These are phyloP conservation scores for Phytophthora sojae DNA, from an alignment of 352 stramenopile genomes.

Conservation along the genomic window DNA sequence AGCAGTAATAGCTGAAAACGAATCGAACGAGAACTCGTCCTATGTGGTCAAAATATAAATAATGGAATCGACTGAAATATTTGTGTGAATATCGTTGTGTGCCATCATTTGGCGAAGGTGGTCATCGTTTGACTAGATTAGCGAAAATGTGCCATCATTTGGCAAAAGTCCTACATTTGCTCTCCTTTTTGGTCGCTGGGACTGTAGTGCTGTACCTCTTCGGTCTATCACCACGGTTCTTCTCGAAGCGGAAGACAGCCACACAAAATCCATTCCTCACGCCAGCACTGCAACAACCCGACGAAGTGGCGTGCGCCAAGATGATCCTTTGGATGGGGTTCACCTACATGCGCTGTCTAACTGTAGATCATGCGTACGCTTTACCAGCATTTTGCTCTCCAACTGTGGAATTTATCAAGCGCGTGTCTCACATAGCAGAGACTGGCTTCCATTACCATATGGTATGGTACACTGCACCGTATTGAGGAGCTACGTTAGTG, in stretches of 20 bases:
- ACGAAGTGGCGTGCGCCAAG: conserved; percentile 3
- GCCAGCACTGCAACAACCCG: background rate
- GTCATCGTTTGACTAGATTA: too few species aligned
- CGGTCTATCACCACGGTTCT: background rate
- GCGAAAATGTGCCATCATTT: too few species aligned
- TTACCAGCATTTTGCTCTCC: background rate
- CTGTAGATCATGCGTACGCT: background rate
- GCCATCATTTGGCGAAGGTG: too few species aligned
- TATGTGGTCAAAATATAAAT: too few species aligned
- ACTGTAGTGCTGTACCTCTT: too few species aligned
- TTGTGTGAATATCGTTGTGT: too few species aligned
- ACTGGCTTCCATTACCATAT: background rate
- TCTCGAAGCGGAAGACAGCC: background rate
- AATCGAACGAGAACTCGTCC: too few species aligned
- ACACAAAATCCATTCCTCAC: background rate
- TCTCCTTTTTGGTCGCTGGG: too few species aligned
- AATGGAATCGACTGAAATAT: too few species aligned
- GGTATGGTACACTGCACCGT: conserved; percentile 8
- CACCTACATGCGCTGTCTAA: background rate
- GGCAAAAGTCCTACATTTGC: too few species aligned
- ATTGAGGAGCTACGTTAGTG: background rate
- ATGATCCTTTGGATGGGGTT: conserved; percentile 6
- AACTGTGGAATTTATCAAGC: background rate
- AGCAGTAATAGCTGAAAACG: too few species aligned
- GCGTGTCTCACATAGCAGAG: conserved; percentile 6